Conservation (phyloP, 495 filamentous ascomycete species). For the Bombardia bombarda region DNA sequence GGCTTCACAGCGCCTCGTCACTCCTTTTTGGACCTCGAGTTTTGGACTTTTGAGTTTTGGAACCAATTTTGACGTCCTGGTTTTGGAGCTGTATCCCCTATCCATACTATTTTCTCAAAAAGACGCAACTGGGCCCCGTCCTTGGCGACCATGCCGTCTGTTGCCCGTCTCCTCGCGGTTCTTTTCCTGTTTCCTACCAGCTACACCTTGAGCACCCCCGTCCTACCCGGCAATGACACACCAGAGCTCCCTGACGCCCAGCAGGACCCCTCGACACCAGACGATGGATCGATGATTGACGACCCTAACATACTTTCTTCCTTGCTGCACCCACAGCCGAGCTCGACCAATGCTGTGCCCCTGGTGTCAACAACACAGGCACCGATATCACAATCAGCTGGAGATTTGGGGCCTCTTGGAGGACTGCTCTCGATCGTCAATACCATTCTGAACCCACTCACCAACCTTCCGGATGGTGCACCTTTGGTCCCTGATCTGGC, state of each 20-base stretch:
- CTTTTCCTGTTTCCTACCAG: constrained; percentile 3
- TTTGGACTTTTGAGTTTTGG: constrained; percentile 12
- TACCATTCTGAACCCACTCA: constrained; percentile 1
- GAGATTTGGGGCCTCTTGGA: not conserved
- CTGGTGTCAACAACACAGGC: not conserved
- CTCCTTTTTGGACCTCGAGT: constrained; percentile 9
- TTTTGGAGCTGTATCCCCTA: constrained; percentile 13
- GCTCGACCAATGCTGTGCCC: not conserved
- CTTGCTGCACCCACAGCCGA: constrained; percentile 2
- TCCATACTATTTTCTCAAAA: constrained; percentile 2
- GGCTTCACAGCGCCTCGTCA: not conserved
- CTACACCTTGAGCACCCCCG: not conserved
- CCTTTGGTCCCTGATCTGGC: too few species aligned
- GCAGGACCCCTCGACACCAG: not conserved
- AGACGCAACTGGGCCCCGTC: not conserved
- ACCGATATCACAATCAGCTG: not conserved
- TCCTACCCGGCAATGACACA: not conserved
- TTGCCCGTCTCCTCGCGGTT: constrained; percentile 2
- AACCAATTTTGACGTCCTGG: constrained; percentile 10
- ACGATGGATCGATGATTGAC: not conserved
- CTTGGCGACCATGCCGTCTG: constrained; percentile 8
- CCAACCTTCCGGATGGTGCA: too few species aligned
- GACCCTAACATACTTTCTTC: constrained; percentile 7
- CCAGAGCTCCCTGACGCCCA: not conserved
- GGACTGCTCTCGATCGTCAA: constrained; percentile 6